phyloP scores from a whole-genome alignment of 1,284 basidiomycete species.

The Heliocybe sulcata region DNA sequence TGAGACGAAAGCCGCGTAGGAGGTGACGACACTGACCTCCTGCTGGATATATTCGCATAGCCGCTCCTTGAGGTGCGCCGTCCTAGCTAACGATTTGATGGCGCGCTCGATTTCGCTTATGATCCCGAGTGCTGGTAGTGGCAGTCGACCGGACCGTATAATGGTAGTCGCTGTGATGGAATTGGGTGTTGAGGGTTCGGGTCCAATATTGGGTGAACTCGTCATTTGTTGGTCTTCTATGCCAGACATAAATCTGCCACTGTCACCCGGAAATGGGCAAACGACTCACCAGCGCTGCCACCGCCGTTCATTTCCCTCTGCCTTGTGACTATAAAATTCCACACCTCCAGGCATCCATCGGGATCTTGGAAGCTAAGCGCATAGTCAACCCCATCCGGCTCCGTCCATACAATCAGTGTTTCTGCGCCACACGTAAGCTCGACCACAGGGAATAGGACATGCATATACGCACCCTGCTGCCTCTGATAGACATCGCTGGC shows the following conservation, averaged over 20 bases:
- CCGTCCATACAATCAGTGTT: slow-evolving; percentile 98
- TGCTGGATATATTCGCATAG: slow-evolving; percentile 79
- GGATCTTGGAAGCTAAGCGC: slow-evolving; percentile 97
- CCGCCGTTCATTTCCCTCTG: slow-evolving; percentile 70
- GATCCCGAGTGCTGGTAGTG: slow-evolving; percentile 61
- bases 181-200: slow-evolving; percentile 53
- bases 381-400: slow-evolving; percentile 90
- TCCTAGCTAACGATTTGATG: slow-evolving; percentile 63
- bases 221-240: slow-evolving; percentile 39
- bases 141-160: slow-evolving; percentile 64
- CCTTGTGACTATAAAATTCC: slow-evolving; percentile 96
- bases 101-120: slow-evolving; percentile 72
- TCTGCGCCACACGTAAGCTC: slow-evolving; percentile 40
- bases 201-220: slow-evolving; percentile 52
- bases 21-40: slow-evolving; percentile 42
- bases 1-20: slow-evolving; percentile 3
- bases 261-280: slow-evolving; percentile 7
- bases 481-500: slow-evolving; percentile 85
- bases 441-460: neutral
- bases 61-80: slow-evolving; percentile 65
- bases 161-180: slow-evolving; percentile 56
- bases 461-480: slow-evolving; percentile 70
- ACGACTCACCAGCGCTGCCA: slow-evolving; percentile 32
- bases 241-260: no score
- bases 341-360: slow-evolving; percentile 94